phyloP scores from a whole-genome alignment of 768 basidiomycete species.

The Crucibulum laeve region DNA sequence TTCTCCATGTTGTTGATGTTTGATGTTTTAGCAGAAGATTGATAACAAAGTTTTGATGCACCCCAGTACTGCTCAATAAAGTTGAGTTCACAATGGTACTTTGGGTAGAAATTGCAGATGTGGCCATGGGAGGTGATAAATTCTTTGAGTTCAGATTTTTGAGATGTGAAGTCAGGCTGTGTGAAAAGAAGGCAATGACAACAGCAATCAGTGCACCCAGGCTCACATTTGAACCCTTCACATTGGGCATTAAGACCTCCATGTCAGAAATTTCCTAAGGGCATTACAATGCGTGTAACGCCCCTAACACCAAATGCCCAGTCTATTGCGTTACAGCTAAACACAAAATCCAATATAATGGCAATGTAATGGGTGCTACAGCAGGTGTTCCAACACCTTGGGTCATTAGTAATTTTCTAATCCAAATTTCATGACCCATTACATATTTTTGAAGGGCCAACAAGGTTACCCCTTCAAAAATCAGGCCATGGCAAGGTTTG shows the following conservation, averaged over 20 bases:
- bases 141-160: neutral
- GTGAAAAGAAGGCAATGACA: slow-evolving; percentile 3
- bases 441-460: too few relatives aligned
- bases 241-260: slow-evolving; percentile 15
- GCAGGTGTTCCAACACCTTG: too few relatives aligned
- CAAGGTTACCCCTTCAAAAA: too few relatives aligned
- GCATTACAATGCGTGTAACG: too few relatives aligned
- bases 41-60: slow-evolving; percentile 20
- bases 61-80: slow-evolving; percentile 30
- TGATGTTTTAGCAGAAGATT: slow-evolving; percentile 10
- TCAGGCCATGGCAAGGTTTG: too few relatives aligned
- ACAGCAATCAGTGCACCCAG: slow-evolving; percentile 16
- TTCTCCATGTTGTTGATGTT: slow-evolving; percentile 21
- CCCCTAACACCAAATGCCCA: too few relatives aligned
- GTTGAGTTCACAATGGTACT: slow-evolving; percentile 25
- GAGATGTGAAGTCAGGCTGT: neutral
- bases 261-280: too few relatives aligned
- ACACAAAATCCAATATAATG: too few relatives aligned
- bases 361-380: too few relatives aligned
- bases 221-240: slow-evolving; percentile 18
- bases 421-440: too few relatives aligned
- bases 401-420: too few relatives aligned
- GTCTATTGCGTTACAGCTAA: too few relatives aligned
- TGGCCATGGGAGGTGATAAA: neutral
- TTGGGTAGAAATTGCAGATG: slow-evolving; percentile 19